Base-by-base conservation (phyloP, 1,284 basidiomycete genomes). In the Rhodofomes roseus region DNA sequence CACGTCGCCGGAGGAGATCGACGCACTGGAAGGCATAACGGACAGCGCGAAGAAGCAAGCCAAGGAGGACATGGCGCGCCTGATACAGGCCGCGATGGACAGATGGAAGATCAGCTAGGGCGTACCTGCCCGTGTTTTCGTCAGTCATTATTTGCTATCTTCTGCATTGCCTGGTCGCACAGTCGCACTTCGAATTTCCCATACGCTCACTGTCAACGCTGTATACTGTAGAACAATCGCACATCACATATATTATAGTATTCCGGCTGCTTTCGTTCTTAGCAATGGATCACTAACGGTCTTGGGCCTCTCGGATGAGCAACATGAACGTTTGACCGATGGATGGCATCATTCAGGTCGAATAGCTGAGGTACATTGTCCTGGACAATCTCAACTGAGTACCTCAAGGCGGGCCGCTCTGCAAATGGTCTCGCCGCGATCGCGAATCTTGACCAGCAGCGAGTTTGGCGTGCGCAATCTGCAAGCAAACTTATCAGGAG, bases 41-140 rank as follows among this genome's bases (percentile, higher is more conserved):
- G 83, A 87, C 59, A 89, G 86, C 65, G 89, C 90, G 39, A 92
- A 92, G 79, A 89, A 88, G 69, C 84, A 89, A 66, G 89, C 89
- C 14, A 84, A 83, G 65, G 81, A 85, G 55, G 90, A 92, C 63
- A 88, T 92, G 82, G 78, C 82, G 4, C 76, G 82, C 58, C 74
- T 92, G 36, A 83, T 91, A 34, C 83, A 85, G 68, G 81, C 84
- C 52, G 83, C 89, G 20, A 81, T 90, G 36, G 82, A 86, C 54
- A 86, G 89, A 66, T 92, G 90, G 90, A 86, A 81, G 63, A 79
- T 89, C 43, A 66, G 67, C 39, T 72, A 44, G 56, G 25, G 46
- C 46, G 25, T 5, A 36, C 25, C 9, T 16, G 16, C 20, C n/a
- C 12, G 36, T 36, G 20, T 31, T 27, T 22, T 37, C n/a, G 11